Base-by-base conservation (phyloP, 345 rosid species). In the Hypericum androsaemum region DNA sequence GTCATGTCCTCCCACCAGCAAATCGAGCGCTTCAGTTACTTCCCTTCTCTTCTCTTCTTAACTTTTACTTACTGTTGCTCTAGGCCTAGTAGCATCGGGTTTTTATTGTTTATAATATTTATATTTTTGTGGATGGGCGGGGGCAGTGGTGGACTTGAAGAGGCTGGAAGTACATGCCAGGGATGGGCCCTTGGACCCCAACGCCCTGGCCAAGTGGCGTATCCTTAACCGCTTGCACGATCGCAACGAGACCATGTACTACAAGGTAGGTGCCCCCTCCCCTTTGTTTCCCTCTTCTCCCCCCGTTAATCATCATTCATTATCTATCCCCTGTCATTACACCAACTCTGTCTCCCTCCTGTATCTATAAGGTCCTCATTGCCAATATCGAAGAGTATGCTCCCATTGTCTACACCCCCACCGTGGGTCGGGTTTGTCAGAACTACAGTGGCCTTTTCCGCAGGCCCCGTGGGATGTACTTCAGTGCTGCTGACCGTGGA, bases 391-490 rank as follows among this genome's bases (percentile, higher is more conserved):
- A 77, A 72, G 98, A 92, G 74, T 87, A 92, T 78, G 98, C 98
- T 41, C 98, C 98, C 8, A 75, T 92, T 45, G 96, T 92, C 9
- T 92, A 87, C 57, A 92, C 96, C 10, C 98, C 98, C 43, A 92
- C 96, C 5, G 96, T 90, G 6, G 98, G 96, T 52, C 96, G 82
- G 60, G 96, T 88, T 56, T 92, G 98, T 76, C 96, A 92, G 65
- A 88, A 84, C 64, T 92, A 87, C 62, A 75, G 98, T 59, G 95
- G 98, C 10, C 64, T 90, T 77, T 90, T 92, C 70, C 83, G 98
- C 78, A 81, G 96, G 75, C 96, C 98, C 16, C 79, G 98, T 39
- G 98, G 98, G 59, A 92, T 92, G 98, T 92, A 87, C 67, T 87
- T 92, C 59, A 84, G 95, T 54, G 87, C 96, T 39, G 88, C 61